A percentile compares a stretch with the other conserved stretches of the same genome.
phyloP scores from a whole-genome alignment of 169 alveolate genomes.

The Babesia bovis region DNA sequence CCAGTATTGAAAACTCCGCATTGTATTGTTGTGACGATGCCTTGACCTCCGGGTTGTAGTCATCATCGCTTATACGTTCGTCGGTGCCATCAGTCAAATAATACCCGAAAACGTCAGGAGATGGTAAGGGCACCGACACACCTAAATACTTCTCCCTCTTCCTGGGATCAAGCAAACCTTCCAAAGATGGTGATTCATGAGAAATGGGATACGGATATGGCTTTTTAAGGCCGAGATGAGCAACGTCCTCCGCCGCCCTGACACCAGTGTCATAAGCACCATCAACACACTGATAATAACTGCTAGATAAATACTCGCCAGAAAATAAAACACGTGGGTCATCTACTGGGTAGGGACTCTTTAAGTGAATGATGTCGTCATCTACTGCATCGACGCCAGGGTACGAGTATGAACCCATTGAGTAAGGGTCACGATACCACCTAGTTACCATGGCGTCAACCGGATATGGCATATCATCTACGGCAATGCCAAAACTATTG shows the following conservation, averaged over 20 bases:
- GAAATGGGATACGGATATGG: conserved; percentile 41
- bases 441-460: conserved; percentile 71
- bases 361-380: conserved; percentile 75
- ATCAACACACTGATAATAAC: conserved; percentile 78
- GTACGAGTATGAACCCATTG: conserved; percentile 77
- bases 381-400: conserved; percentile 70
- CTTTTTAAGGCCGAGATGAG: conserved; percentile 65
- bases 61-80: conserved; percentile 72
- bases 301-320: conserved; percentile 75
- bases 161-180: conserved; percentile 56
- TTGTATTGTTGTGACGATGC: not conserved
- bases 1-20: conserved; percentile 14
- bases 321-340: conserved; percentile 73
- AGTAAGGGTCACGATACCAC: conserved; percentile 73
- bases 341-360: conserved; percentile 73
- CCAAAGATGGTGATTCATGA: conserved; percentile 43
- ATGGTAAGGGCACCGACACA: conserved; percentile 67
- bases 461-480: conserved; percentile 63
- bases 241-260: conserved; percentile 80
- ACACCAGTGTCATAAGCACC: conserved; percentile 80
- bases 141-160: conserved; percentile 65
- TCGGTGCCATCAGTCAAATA: conserved; percentile 80
- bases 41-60: not conserved
- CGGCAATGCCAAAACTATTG: conserved; percentile 58
- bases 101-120: conserved; percentile 60